A percentile compares a stretch with the other conserved stretches of the same genome.
These are phyloP conservation scores for Stenogyne calaminthoides DNA, from an alignment of 305 asterid species.

Conservation along the genomic window DNA sequence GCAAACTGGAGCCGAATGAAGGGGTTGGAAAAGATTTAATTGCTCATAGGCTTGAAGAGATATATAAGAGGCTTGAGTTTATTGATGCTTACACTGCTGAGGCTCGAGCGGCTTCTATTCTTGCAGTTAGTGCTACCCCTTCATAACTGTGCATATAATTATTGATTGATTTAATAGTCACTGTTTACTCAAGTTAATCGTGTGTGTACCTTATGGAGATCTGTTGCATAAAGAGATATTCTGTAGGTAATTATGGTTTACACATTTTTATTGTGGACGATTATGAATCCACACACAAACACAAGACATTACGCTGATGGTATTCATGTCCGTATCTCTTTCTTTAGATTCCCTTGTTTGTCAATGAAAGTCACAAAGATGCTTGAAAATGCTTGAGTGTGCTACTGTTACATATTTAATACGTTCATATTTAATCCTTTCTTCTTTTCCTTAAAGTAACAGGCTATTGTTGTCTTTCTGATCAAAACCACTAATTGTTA, in stretches of 20 bases:
- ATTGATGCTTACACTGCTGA: conserved; percentile 98
- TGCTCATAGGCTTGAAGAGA: conserved; percentile 77
- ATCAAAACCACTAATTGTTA: conserved; percentile 21
- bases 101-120: conserved; percentile 97
- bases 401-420: neutral
- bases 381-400: conserved; percentile 6
- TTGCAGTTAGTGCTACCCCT: conserved; percentile 71
- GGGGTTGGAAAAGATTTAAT: conserved; percentile 54
- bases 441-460: conserved; percentile 20
- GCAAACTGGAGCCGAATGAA: conserved; percentile 46
- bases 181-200: neutral
- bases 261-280: neutral
- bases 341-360: neutral
- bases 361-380: conserved; percentile 2
- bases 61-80: conserved; percentile 90
- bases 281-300: neutral
- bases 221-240: conserved; percentile 16
- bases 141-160: conserved; percentile 20
- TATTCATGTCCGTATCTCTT: conserved; percentile 18
- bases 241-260: conserved; percentile 10
- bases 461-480: conserved; percentile 18
- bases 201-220: conserved; percentile 17
- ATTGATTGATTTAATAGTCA: conserved; percentile 15
- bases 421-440: conserved; percentile 13
- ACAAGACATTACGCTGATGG: neutral